phyloP scores from a whole-genome alignment of 306 rosid species.

The Dicorynia guianensis region DNA sequence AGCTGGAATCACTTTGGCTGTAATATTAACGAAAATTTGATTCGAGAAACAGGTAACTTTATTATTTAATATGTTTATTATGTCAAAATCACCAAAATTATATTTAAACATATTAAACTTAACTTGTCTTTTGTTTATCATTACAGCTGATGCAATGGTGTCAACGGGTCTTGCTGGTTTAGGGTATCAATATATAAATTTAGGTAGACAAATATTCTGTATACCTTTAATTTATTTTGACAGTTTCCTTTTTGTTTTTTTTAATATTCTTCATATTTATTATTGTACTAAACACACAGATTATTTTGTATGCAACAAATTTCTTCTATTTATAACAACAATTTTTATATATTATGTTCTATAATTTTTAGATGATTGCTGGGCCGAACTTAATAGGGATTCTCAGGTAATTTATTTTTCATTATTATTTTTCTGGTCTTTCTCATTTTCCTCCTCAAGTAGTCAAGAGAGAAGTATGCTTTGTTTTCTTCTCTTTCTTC shows the following conservation, averaged over 20 bases:
- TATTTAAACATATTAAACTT: neutral
- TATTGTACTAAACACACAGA: neutral
- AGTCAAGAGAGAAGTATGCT: too few species aligned
- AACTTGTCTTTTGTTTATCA: neutral
- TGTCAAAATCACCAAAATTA: neutral
- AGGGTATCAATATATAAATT: conserved; percentile 72
- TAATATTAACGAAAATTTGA: conserved; percentile 56
- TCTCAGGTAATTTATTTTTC: conserved; percentile 48
- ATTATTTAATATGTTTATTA: neutral
- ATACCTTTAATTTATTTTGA: neutral
- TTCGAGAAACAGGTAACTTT: conserved; percentile 70
- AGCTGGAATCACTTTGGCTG: conserved; percentile 86
- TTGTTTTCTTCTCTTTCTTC: neutral
- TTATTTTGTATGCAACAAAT: neutral
- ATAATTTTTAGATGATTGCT: conserved; percentile 71
- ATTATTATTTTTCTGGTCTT: neutral
- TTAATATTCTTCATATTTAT: neutral
- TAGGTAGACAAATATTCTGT: conserved; percentile 50
- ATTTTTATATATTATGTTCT: neutral
- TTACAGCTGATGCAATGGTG: conserved; percentile 80
- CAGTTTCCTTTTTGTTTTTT: too few species aligned
- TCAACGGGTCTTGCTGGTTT: conserved; percentile 71
- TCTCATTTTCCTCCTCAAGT: too few species aligned
- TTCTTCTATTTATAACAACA: neutral
- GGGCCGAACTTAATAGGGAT: conserved; percentile 76